A percentile compares a stretch with the other conserved stretches of the same genome.
phyloP scores from a whole-genome alignment of 495 filamentous ascomycete genomes.

The Xanthoparmelia taractica region DNA sequence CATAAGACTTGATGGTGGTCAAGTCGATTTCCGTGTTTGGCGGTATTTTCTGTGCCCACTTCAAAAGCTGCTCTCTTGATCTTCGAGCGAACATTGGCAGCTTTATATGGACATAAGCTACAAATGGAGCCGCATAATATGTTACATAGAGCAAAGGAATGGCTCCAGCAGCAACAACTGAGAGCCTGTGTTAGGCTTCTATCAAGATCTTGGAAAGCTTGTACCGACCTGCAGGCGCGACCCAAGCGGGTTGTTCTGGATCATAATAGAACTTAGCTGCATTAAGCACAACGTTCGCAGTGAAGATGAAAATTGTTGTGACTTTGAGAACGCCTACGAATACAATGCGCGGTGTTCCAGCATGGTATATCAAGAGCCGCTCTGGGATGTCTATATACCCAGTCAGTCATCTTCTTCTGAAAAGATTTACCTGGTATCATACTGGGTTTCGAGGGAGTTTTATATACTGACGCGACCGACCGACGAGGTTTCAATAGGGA shows the following conservation, averaged over 20 bases:
- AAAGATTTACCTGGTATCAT: background rate
- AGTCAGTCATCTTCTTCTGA: background rate
- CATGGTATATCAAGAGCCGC: slow-evolving; percentile 62
- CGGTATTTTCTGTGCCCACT: slow-evolving; percentile 56
- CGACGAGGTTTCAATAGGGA: background rate
- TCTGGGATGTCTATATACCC: slow-evolving; percentile 41
- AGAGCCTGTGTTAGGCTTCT: slow-evolving; percentile 9
- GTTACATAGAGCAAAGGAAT: slow-evolving; percentile 60
- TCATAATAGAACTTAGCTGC: slow-evolving; percentile 50
- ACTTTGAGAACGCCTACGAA: slow-evolving; percentile 63
- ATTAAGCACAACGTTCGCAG: slow-evolving; percentile 52
- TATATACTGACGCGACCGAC: slow-evolving; percentile 1
- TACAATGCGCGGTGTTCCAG: slow-evolving; percentile 55
- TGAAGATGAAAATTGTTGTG: slow-evolving; percentile 62
- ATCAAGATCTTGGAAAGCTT: background rate
- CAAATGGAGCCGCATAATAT: slow-evolving; percentile 59
- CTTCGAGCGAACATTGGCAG: slow-evolving; percentile 61
- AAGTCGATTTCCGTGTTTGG: slow-evolving; percentile 57
- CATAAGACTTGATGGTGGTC: slow-evolving; percentile 61
- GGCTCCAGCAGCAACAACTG: slow-evolving; percentile 52
- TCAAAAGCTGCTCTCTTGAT: slow-evolving; percentile 57
- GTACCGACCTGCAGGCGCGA: slow-evolving; percentile 41
- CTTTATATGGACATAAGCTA: slow-evolving; percentile 62
- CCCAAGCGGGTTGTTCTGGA: slow-evolving; percentile 40
- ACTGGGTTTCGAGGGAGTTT: slow-evolving; percentile 15